Evolutionary conservation across 1,284 basidiomycete genomes (phyloP).

Genomic region (Leccinum griseonigrum): DNA sequence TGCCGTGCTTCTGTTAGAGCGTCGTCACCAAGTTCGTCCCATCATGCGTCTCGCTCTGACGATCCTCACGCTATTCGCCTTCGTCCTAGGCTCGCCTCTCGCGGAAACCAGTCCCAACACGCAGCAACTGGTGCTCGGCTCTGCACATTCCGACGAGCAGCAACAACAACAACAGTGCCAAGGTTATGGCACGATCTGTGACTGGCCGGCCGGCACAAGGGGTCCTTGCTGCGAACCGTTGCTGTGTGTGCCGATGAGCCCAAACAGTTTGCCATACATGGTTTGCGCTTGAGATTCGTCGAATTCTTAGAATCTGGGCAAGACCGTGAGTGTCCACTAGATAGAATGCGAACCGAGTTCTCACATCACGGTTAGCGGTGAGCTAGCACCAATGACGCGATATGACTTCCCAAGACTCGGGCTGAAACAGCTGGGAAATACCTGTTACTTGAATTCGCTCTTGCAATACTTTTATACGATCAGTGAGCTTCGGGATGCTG

Average conservation of each 20-base stretch:
- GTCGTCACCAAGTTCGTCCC: not conserved
- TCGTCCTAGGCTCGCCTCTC: constrained; percentile 13
- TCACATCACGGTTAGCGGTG: constrained; percentile 49
- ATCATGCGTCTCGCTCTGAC: constrained; percentile 13
- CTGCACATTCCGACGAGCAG: not conserved
- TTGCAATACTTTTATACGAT: constrained; percentile 93
- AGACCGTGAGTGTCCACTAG: constrained; percentile 57
- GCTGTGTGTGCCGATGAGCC: constrained; percentile 12
- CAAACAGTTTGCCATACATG: constrained; percentile 4
- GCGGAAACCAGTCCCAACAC: constrained; percentile 1
- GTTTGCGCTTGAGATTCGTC: constrained; percentile 12
- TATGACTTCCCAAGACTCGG: constrained; percentile 74
- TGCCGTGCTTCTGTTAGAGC: not conserved
- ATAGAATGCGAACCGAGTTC: not conserved
- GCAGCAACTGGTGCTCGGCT: constrained; percentile 7
- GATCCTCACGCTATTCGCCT: constrained; percentile 3
- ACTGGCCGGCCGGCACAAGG: constrained; percentile 20
- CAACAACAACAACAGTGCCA: not conserved
- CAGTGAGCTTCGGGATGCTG: constrained; percentile 77
- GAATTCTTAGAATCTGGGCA: constrained; percentile 59
- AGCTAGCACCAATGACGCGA: constrained; percentile 47
- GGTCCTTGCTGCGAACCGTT: constrained; percentile 18
- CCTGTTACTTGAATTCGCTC: constrained; percentile 85
- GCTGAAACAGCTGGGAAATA: constrained; percentile 90
- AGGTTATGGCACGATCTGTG: constrained; percentile 9